Base-by-base conservation (phyloP, 805 yeast species). In the Suhomyces pyralidae region DNA sequence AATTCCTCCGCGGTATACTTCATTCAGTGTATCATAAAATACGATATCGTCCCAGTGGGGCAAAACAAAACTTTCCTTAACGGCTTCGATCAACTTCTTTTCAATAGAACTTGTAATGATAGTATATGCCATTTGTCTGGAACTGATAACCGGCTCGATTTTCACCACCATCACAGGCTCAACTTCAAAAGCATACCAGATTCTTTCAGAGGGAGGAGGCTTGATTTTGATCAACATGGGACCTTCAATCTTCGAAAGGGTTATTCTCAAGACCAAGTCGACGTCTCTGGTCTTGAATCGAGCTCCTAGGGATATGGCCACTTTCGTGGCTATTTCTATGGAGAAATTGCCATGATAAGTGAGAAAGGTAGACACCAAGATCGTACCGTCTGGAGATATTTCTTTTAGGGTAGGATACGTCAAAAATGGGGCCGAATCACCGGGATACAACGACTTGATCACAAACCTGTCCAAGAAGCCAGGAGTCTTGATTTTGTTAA, bases 41-140 rank as follows among this genome's bases (percentile, higher is more conserved):
- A 84, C 81, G 40, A 90, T 67, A 65, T 93, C 98, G 67, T 93
- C 98, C 91, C 90, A 87, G 61, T 78, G 84, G 2, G 99, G 99
- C 30, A 81, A 67, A 0, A 94, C 98, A 46, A 94, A 69, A 7
- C 94, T 81, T 32, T 89, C 94, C 55, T 79, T 82, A 40, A 93
- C 77, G 1, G 91, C 88, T 47, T 90, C 97, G 53, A 85, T 82
- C 56, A 93, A 82, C 58, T 85, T 84, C 64, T 83, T 85, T 55
- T 85, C 90, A 57, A 93, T 88, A 20, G 86, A 82, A 58, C 86
- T 87, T 1, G 96, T 91, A 42, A 94, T 81, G 66, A 92, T 78
- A 32, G 83, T 82, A 62, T 88, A 90, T 3, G 90, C 83, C 58
- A 94, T 71, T 58, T 89, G 88, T 51, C 96, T 79, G 5, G 96